Evolutionary conservation across 139 green algal genomes (phyloP), one percentile per base, ranked within the genome.

Genomic region (Penium margaritaceum): DNA sequence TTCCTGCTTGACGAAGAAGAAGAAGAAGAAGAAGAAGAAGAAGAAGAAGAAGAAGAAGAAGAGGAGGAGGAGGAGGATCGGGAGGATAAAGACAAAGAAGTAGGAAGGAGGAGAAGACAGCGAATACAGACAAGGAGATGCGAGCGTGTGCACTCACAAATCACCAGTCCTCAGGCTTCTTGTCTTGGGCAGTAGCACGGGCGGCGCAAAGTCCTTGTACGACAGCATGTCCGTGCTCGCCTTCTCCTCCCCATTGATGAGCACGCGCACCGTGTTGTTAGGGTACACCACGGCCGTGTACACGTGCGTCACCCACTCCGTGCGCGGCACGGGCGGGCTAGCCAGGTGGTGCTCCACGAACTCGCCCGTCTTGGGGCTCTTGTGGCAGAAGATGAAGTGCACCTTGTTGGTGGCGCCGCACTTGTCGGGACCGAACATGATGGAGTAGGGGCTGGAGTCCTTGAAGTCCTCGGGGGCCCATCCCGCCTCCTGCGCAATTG

Each of bases 341-440:
- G 86, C 82, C 30, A 97, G 78, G 85, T 97, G 92, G 79, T 96
- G 92, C 83, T 97, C 92, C 81, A 87, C 75, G 33, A 96, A 90
- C 44, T 90, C 77, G 64, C 93, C 88, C 66, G 91, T 96, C 67
- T 89, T 93, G 21, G 88, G 86, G 63, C 74, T 87, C 61, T 88
- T 91, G 76, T 94, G 85, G 34, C 84, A 74, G 24, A 97, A 71
- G 47, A 97, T 97, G 15, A 97, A 75, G 82, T 97, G 92, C 1
- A 97, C 85, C 85, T 95, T 88, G 65, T 84, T 86, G 3, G 83
- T 86, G 17, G 58, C 35, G 51, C 94, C 94, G 81, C 94, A 99
- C 83, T 96, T 97, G 83, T 99, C 94, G 3, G 94, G 92, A 30
- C 94, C 94, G 80, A 99, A 99, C 94, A 99, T 99, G 79, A 99